Evolutionary conservation across 2,329 filamentous ascomycete species (phyloP).

Genomic region (Pseudogymnoascus sp.): DNA sequence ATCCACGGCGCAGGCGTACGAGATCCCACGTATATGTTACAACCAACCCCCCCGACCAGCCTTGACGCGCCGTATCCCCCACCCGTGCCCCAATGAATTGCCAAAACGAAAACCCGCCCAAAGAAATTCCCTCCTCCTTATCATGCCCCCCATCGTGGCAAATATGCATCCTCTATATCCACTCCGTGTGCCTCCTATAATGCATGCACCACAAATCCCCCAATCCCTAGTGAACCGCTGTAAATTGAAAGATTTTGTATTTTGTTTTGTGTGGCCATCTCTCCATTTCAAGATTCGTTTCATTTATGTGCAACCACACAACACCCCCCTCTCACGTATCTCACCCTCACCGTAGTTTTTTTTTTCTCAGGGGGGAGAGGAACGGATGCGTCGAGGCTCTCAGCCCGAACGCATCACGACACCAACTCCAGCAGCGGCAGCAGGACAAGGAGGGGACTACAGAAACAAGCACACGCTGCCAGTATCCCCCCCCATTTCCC

Average conservation of each 20-base stretch:
- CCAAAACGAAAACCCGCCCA: neutral
- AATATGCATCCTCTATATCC: neutral
- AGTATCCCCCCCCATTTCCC: neutral
- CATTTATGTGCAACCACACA: neutral
- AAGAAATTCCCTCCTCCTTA: neutral
- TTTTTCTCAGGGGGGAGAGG: neutral
- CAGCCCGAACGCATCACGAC: neutral
- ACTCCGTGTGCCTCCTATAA: neutral
- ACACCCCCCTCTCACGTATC: neutral
- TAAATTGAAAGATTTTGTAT: neutral
- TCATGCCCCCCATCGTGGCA: neutral
- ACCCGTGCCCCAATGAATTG: neutral
- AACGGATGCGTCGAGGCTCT: neutral
- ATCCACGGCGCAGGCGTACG: neutral
- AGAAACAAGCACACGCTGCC: neutral
- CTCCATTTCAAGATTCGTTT: neutral
- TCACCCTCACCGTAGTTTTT: neutral
- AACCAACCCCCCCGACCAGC: neutral
- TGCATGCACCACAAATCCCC: neutral
- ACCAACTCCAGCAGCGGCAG: constrained; percentile 3
- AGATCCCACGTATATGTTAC: constrained; percentile 5
- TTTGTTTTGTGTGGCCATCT: neutral
- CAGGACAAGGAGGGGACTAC: neutral
- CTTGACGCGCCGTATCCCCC: neutral
- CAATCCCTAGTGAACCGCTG: neutral